Evolutionary conservation across 2,329 filamentous ascomycete species (phyloP).

Genomic region (Trichoderma atrobrunneum): DNA sequence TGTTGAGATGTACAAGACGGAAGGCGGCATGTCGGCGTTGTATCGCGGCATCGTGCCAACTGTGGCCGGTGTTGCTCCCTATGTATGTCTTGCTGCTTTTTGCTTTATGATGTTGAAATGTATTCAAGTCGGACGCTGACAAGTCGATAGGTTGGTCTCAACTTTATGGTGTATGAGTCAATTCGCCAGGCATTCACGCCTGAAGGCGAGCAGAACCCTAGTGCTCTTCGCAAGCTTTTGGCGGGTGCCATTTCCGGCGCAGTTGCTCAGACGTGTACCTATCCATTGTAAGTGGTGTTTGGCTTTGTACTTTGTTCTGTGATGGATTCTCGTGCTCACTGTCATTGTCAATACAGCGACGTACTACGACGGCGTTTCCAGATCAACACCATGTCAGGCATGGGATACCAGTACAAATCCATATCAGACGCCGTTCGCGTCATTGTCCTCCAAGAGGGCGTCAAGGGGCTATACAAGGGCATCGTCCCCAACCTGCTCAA

Average conservation of each 20-base stretch:
- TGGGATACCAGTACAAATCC: slow-evolving; percentile 93
- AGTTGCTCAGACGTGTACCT: slow-evolving; percentile 95
- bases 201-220: slow-evolving; percentile 82
- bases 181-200: slow-evolving; percentile 80
- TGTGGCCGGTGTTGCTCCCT: slow-evolving; percentile 91
- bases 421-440: slow-evolving; percentile 78
- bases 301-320: too few species aligned
- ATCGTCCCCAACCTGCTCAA: slow-evolving; percentile 94
- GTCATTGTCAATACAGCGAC: slow-evolving; percentile 54
- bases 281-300: slow-evolving; percentile 73
- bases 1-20: slow-evolving; percentile 79
- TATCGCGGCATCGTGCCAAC: slow-evolving; percentile 94
- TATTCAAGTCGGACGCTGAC: neutral
- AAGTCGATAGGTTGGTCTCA: slow-evolving; percentile 75
- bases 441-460: slow-evolving; percentile 80
- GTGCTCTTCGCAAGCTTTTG: slow-evolving; percentile 72
- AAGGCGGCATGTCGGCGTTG: slow-evolving; percentile 81
- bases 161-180: slow-evolving; percentile 98
- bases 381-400: slow-evolving; percentile 98
- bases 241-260: slow-evolving; percentile 94
- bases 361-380: slow-evolving; percentile 92
- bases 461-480: slow-evolving; percentile 88
- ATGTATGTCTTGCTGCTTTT: slow-evolving; percentile 44
- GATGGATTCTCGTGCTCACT: slow-evolving; percentile 22
- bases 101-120: neutral